Evolutionary conservation across 805 yeast genomes (phyloP), one percentile per base, ranked within the genome.

Genomic region (Sporopachydermia lactativora): DNA sequence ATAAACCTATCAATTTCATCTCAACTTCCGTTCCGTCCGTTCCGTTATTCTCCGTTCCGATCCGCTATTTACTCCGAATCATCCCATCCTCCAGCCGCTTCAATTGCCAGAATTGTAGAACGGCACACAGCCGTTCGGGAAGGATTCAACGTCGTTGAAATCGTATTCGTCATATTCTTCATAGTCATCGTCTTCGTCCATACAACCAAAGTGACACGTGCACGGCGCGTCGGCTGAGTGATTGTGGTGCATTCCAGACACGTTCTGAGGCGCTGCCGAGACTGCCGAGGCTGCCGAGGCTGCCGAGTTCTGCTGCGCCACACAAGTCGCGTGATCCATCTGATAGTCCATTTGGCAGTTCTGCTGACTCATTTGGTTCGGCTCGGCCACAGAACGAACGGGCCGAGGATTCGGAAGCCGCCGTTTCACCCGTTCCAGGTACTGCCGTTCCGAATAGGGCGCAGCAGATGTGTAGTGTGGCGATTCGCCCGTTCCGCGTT

Each of bases 131-230:
- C 31, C 31, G n/a, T 24, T 24, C 8, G 31, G 31, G n/a, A 24
- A 24, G 31, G 31, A 24, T 24, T 24, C 31, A 24, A 24, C n/a
- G n/a, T 24, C 31, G n/a, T 24, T 24, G 31, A 24, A 24, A n/a
- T 24, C 31, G n/a, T 24, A 24, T 24, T 24, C 31, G 31, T 24
- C 31, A 24, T 8, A 24, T 8, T 24, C 31, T 8, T 24, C 31
- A 24, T 24, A 24, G 8, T 24, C 31, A 24, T 24, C 31, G n/a
- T 24, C 31, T 8, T 24, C 8, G 8, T 24, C 31, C n/a, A n/a
- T n/a, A n/a, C n/a, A n/a, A n/a, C n/a, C n/a, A 24, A 24, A 24
- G 8, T 24, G 31, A 24, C 31, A 24, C n/a, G 31, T 8, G 31
- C 31, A 24, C 8, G 31, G 31, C n/a, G 13, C 31, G n/a, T 24